Evolutionary conservation across 352 stramenopile genomes (phyloP), one percentile per base, ranked within the genome.

Genomic region (Elongisporangium anandrum): DNA sequence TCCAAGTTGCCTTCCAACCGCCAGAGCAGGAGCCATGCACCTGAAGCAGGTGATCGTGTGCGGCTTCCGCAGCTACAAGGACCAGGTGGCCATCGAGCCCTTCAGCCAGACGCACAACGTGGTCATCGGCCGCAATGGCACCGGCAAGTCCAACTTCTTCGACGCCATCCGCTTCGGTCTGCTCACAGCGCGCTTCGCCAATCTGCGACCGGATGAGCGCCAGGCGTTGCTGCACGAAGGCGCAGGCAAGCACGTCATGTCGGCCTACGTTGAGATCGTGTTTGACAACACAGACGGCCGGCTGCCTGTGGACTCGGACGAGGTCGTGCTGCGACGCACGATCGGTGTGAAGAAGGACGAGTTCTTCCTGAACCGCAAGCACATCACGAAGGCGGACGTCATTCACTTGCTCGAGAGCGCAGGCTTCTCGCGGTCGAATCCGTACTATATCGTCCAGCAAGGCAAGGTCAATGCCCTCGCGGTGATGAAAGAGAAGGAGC

Each of bases 361-460:
- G 73, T 99, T 99, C 78, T 99, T 99, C 70, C 82, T 99, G 17
- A 99, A 99, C 71, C 85, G 95, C 56, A 99, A 99, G 71, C 92
- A 98, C 55, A 97, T 98, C 55, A 97, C 88, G 52, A 99, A 99
- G 77, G 97, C 87, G 60, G 97, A 99, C 72, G 97, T 99, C n/a
- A 83, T 97, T 50, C 96, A 94, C 60, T 73, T 99, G 56, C 83
- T 99, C 10, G 98, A 99, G 72, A 98, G 94, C 49, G 97, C 98
- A 1, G 98, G 98, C 15, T 99, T 99, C 71, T 99, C 95, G 17
- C 96, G 97, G 60, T 95, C 87, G 23, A 99, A 99, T 75, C 98
- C 98, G n/a, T 99, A 99, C 77, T 99, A 99, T 69, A 99, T 99
- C 64, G 97, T 99, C 48, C 95, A 99, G 72, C 98, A 99, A 76